Evolutionary conservation across 2,329 filamentous ascomycete species (phyloP).

Genomic region (Talaromyces sp.): DNA sequence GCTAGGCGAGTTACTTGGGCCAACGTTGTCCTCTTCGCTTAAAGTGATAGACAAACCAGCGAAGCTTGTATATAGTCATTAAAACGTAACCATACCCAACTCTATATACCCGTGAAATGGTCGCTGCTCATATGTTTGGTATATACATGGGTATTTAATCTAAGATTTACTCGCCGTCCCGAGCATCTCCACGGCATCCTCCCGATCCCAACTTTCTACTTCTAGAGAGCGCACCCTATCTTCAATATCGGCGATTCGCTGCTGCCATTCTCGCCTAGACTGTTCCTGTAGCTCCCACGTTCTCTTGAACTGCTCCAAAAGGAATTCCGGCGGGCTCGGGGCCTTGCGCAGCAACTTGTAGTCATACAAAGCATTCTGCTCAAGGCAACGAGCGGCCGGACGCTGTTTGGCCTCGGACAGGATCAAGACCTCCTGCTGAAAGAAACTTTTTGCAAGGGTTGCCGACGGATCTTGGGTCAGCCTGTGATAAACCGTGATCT

Average conservation of each 20-base stretch:
- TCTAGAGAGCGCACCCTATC: slow-evolving; percentile 61
- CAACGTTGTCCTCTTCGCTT: too few relatives aligned
- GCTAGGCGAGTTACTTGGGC: not conserved
- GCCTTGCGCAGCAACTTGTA: slow-evolving; percentile 58
- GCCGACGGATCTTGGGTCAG: slow-evolving; percentile 52
- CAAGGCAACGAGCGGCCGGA: slow-evolving; percentile 66
- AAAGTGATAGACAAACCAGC: too few relatives aligned
- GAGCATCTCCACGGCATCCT: slow-evolving; percentile 67
- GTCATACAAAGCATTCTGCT: slow-evolving; percentile 78
- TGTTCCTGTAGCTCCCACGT: slow-evolving; percentile 61
- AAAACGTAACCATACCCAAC: not conserved
- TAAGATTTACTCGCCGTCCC: slow-evolving; percentile 30
- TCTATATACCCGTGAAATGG: not conserved
- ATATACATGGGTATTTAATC: not conserved
- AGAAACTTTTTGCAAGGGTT: slow-evolving; percentile 24
- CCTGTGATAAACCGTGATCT: slow-evolving; percentile 78
- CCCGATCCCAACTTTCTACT: slow-evolving; percentile 66
- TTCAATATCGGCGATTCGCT: slow-evolving; percentile 54
- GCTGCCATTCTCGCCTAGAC: slow-evolving; percentile 50
- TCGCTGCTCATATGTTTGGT: not conserved
- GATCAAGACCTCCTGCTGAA: slow-evolving; percentile 56
- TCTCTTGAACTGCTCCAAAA: slow-evolving; percentile 56
- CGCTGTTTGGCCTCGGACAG: slow-evolving; percentile 71
- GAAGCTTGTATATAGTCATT: not conserved
- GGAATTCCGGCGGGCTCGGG: slow-evolving; percentile 52